phyloP scores from a whole-genome alignment of 208 protist genomes.

The Leishmania turanica region DNA sequence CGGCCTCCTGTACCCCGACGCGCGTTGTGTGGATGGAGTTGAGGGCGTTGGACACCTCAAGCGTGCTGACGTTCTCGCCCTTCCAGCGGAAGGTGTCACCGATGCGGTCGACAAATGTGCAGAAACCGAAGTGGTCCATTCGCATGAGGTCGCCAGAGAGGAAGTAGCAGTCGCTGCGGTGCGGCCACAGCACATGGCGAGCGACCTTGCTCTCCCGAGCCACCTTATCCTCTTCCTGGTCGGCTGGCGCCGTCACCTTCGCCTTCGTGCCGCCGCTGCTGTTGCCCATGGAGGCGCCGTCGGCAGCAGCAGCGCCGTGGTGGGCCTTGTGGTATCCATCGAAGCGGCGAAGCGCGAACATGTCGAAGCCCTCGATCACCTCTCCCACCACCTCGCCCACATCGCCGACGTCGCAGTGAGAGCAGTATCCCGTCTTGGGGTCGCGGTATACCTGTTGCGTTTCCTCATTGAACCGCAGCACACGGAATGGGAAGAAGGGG shows the following conservation, averaged over 20 bases:
- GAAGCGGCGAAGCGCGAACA: constrained; percentile 66
- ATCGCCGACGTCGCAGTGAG: constrained; percentile 40
- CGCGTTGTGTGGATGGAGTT: constrained; percentile 28
- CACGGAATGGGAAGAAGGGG: constrained; percentile 50
- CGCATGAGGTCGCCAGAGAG: constrained; percentile 68
- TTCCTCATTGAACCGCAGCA: constrained; percentile 51
- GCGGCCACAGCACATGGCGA: constrained; percentile 51
- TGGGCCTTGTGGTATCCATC: constrained; percentile 66
- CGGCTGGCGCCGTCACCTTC: background rate
- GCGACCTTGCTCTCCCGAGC: constrained; percentile 49
- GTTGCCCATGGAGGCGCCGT: background rate
- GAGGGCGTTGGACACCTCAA: constrained; percentile 64
- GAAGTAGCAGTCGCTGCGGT: constrained; percentile 63
- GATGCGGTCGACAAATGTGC: constrained; percentile 75
- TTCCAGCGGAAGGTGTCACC: constrained; percentile 88
- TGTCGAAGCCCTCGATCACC: constrained; percentile 60
- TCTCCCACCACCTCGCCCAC: constrained; percentile 55
- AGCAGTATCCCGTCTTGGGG: constrained; percentile 36
- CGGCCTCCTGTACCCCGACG: constrained; percentile 51
- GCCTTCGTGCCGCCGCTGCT: background rate
- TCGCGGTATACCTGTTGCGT: constrained; percentile 54
- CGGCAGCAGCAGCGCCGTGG: background rate
- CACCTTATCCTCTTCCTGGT: constrained; percentile 19
- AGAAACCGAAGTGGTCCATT: constrained; percentile 60
- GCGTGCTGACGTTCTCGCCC: constrained; percentile 82